These are phyloP conservation scores for Epichloe sp. DNA, from an alignment of 2,329 filamentous ascomycete species.

Conservation along the genomic window DNA sequence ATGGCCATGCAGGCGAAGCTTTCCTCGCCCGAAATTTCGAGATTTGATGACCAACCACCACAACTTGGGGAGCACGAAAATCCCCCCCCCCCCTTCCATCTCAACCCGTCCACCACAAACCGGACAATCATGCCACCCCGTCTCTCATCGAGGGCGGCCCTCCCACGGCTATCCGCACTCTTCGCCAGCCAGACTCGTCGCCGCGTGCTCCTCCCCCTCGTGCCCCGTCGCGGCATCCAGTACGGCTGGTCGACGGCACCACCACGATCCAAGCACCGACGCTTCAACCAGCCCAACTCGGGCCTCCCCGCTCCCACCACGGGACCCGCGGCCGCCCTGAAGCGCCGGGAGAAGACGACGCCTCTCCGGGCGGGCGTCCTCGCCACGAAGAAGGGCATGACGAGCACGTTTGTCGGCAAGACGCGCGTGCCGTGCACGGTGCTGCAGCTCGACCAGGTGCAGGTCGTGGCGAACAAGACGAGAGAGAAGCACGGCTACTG, in stretches of 20 bases:
- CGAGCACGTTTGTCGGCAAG: conserved; percentile 71
- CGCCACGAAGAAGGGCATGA: conserved; percentile 92
- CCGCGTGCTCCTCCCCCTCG: conserved; percentile 32
- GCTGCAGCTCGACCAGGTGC: conserved; percentile 81
- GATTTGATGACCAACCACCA: neutral
- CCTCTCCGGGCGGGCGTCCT: conserved; percentile 67
- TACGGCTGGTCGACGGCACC: conserved; percentile 49
- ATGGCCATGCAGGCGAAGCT: neutral
- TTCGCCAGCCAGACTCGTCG: conserved; percentile 15
- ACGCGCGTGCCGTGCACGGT: conserved; percentile 77
- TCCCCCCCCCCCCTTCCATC: too few relatives aligned
- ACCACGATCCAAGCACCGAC: conserved; percentile 36
- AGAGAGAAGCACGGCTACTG: conserved; percentile 73
- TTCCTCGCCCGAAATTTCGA: neutral
- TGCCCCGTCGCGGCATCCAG: conserved; percentile 35
- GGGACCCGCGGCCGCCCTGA: conserved; percentile 47
- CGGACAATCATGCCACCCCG: conserved; percentile 30
- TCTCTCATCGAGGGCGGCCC: conserved; percentile 30
- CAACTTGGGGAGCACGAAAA: too few relatives aligned
- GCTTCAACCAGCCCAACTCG: conserved; percentile 46
- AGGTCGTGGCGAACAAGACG: conserved; percentile 82
- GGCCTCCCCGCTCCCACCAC: conserved; percentile 44
- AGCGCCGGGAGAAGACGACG: conserved; percentile 43
- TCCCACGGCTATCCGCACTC: conserved; percentile 22
- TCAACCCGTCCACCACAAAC: neutral